Evolutionary conservation across 208 protist genomes (phyloP).

Genomic region (Crithidia thermophila): DNA sequence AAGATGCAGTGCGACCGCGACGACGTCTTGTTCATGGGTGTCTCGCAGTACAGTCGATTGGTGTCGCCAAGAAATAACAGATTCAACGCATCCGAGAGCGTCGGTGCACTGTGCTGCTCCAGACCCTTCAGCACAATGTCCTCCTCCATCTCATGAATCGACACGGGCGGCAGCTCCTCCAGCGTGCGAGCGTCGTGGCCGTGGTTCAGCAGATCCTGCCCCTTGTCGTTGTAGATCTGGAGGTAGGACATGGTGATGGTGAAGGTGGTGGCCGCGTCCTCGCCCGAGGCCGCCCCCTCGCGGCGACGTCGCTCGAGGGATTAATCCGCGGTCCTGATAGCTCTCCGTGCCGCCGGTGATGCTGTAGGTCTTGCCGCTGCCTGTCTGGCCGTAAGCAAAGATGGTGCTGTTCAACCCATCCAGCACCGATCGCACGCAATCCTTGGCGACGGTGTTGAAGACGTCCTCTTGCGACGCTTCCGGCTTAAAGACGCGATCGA

Average conservation of each 20-base stretch:
- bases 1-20: conserved; percentile 94
- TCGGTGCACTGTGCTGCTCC: conserved; percentile 68
- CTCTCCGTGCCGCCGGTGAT: conserved; percentile 90
- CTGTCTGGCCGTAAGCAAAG: conserved; percentile 93
- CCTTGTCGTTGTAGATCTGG: conserved; percentile 94
- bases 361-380: conserved; percentile 92
- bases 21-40: conserved; percentile 93
- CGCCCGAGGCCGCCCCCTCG: conserved; percentile 32
- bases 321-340: conserved; percentile 87
- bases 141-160: conserved; percentile 67
- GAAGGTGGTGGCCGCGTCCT: conserved; percentile 27
- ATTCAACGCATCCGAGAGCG: conserved; percentile 76
- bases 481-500: conserved; percentile 84
- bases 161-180: conserved; percentile 68
- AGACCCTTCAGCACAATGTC: conserved; percentile 70
- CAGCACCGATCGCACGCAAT: conserved; percentile 76
- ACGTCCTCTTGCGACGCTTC: conserved; percentile 74
- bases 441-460: conserved; percentile 84
- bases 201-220: conserved; percentile 88
- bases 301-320: conserved; percentile 70
- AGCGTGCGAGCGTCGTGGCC: conserved; percentile 87
- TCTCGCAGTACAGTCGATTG: conserved; percentile 87
- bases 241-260: conserved; percentile 78
- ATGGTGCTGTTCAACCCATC: conserved; percentile 90
- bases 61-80: conserved; percentile 89